phyloP scores from a whole-genome alignment of 495 filamentous ascomycete species.

The Penicillium atrosanguineum region DNA sequence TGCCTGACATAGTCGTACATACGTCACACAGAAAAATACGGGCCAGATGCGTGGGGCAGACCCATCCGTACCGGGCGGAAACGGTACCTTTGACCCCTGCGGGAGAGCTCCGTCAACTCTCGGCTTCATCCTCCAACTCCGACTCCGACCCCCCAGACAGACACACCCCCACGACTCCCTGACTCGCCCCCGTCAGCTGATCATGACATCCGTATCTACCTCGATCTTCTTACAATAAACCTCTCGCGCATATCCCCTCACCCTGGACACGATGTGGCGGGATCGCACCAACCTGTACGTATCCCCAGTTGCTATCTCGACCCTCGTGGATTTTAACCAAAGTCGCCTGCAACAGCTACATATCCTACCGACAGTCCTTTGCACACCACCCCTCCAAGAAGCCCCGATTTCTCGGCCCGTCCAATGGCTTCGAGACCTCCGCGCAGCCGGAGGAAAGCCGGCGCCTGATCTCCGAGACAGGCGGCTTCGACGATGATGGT shows the following conservation, averaged over 20 bases:
- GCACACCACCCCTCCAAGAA: constrained; percentile 90
- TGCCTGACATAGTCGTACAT: neutral
- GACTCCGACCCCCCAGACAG: constrained; percentile 1
- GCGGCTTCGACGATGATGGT: constrained; percentile 79
- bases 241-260: constrained; percentile 4
- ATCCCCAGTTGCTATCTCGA: neutral
- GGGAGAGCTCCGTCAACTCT: constrained; percentile 14
- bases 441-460: constrained; percentile 74
- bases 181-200: neutral
- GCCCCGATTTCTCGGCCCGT: constrained; percentile 61
- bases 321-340: constrained; percentile 5
- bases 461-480: constrained; percentile 73
- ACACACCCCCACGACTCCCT: neutral
- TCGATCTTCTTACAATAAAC: constrained; percentile 15
- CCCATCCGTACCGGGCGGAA: constrained; percentile 1
- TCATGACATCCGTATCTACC: constrained; percentile 11
- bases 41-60: neutral
- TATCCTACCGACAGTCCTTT: constrained; percentile 98
- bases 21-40: neutral
- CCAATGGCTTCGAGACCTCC: constrained; percentile 69
- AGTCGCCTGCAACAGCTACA: constrained; percentile 62
- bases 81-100: constrained; percentile 8
- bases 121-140: constrained; percentile 7
- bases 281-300: constrained; percentile 94
- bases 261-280: constrained; percentile 75